These are phyloP conservation scores for Termitomyces eurrhizus DNA, from an alignment of 768 basidiomycete species.

Conservation along the genomic window DNA sequence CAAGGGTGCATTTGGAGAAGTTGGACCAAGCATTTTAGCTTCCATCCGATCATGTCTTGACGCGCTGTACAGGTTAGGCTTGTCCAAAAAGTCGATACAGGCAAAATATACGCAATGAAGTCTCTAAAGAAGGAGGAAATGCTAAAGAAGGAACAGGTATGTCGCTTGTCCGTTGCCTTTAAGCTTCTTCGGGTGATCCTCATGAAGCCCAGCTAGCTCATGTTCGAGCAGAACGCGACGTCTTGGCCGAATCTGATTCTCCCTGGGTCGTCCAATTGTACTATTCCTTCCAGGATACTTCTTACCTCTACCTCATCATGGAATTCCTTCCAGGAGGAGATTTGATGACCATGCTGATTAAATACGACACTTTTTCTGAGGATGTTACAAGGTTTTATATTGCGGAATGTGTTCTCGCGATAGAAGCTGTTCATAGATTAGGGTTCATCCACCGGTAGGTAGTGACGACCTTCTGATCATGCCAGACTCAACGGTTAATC, in stretches of 20 bases:
- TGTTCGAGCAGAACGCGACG: conserved; percentile 95
- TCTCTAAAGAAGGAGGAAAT: conserved; percentile 96
- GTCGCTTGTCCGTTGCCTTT: conserved; percentile 3
- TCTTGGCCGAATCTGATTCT: conserved; percentile 92
- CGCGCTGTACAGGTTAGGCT: conserved; percentile 60
- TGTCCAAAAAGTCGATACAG: conserved; percentile 95
- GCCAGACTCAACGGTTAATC: conserved; percentile 4
- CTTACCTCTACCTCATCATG: conserved; percentile 96
- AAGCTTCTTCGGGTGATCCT: not conserved
- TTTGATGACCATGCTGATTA: conserved; percentile 99
- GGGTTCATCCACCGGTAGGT: conserved; percentile 95
- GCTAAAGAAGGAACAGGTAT: conserved; percentile 97
- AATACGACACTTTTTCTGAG: conserved; percentile 98
- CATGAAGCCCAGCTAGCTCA: conserved; percentile 75
- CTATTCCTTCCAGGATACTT: conserved; percentile 96
- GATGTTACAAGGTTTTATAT: conserved; percentile 98
- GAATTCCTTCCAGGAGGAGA: conserved; percentile 98
- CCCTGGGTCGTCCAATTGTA: conserved; percentile 95
- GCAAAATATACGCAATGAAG: conserved; percentile 99
- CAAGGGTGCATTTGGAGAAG: conserved; percentile 98
- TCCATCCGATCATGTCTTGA: not conserved
- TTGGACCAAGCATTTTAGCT: conserved; percentile 27
- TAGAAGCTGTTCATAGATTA: conserved; percentile 94
- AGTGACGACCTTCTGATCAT: not conserved
- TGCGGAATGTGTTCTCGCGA: conserved; percentile 96